Evolutionary conservation across 2,329 filamentous ascomycete species (phyloP).

Genomic region (Fusarium pseudograminearum): DNA sequence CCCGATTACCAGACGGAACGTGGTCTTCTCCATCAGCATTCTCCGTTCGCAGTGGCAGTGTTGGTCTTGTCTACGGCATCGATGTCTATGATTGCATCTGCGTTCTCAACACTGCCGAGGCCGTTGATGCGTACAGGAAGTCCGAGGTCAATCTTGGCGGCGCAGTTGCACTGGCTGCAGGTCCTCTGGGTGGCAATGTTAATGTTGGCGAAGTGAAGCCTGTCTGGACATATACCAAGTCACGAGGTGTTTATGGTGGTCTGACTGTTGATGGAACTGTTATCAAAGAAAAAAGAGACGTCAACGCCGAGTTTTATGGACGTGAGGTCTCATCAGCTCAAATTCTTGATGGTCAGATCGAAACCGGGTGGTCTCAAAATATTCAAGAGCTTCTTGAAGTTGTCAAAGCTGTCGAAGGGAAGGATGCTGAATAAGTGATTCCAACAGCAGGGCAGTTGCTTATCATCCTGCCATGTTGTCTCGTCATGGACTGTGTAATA

Average conservation of each 20-base stretch:
- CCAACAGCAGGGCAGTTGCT: background rate
- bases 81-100: conserved; percentile 19
- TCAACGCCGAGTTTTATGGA: background rate
- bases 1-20: background rate
- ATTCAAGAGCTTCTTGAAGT: conserved; percentile 1
- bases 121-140: conserved; percentile 8
- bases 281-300: conserved; percentile 7
- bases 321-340: background rate
- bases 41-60: conserved; percentile 20
- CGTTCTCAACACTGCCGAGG: conserved; percentile 11
- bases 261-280: conserved; percentile 18
- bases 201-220: conserved; percentile 10
- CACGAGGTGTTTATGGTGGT: conserved; percentile 7
- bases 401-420: conserved; percentile 2
- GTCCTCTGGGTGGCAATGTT: background rate
- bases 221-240: conserved; percentile 20
- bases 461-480: background rate
- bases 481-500: background rate
- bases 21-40: conserved; percentile 12
- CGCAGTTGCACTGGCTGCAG: conserved; percentile 11
- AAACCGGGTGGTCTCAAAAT: background rate
- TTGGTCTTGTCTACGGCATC: conserved; percentile 17
- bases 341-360: background rate
- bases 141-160: conserved; percentile 15
- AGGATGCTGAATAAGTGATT: background rate